Conservation (phyloP, 2,329 filamentous ascomycete species). For the Ramularia collo-cygni region DNA sequence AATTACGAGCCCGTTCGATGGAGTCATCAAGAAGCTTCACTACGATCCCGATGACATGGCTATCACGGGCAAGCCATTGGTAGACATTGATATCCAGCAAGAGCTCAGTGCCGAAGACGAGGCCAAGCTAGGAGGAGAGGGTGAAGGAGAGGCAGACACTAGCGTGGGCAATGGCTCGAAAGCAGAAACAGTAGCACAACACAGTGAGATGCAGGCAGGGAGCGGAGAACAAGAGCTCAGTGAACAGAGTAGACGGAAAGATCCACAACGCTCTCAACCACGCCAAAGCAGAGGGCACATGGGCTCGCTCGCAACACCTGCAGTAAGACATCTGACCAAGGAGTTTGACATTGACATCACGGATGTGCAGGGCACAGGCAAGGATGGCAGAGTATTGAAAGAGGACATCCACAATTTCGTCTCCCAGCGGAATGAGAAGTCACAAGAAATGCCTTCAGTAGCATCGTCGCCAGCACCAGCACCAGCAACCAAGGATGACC, state of each 20-base stretch:
- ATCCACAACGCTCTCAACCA: conserved; percentile 3
- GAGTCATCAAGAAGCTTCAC: conserved; percentile 91
- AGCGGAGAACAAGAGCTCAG: conserved; percentile 9
- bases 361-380: conserved; percentile 76
- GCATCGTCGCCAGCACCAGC: conserved; percentile 30
- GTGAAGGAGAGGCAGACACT: conserved; percentile 21
- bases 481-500: conserved; percentile 50
- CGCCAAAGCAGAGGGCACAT: conserved; percentile 50
- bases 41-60: conserved; percentile 96
- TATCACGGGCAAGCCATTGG: conserved; percentile 81
- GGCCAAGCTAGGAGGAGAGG: conserved; percentile 30
- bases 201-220: conserved; percentile 15
- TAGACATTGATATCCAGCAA: conserved; percentile 89
- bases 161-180: conserved; percentile 6
- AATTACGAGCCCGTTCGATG: conserved; percentile 93
- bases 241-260: not conserved
- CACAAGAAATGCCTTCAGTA: no score
- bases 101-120: conserved; percentile 59
- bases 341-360: conserved; percentile 70
- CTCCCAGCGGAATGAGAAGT: conserved; percentile 36
- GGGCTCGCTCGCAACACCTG: conserved; percentile 77
- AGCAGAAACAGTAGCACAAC: conserved; percentile 10
- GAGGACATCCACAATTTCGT: conserved; percentile 65
- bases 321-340: conserved; percentile 81
- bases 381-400: conserved; percentile 83